Conservation (phyloP, 345 rosid species). For the Brassica incana region DNA sequence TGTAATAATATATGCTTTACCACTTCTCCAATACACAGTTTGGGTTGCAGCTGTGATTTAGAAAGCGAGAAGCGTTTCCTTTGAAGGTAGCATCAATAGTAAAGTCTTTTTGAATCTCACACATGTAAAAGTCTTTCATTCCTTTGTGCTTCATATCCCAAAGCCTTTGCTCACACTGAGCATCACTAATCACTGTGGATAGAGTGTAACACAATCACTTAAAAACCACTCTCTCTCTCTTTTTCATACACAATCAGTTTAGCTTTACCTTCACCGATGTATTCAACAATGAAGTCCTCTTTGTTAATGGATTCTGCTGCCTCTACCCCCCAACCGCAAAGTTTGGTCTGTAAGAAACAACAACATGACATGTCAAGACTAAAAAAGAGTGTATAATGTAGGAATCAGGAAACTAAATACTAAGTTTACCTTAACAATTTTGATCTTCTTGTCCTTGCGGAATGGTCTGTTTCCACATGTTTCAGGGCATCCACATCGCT, state of each 20-base stretch:
- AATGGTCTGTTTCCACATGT: conserved; percentile 91
- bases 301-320: conserved; percentile 74
- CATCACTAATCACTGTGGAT: conserved; percentile 79
- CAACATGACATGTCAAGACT: conserved; percentile 13
- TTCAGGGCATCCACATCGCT: conserved; percentile 77
- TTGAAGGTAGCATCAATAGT: conserved; percentile 97
- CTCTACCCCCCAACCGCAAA: conserved; percentile 97
- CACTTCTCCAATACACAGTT: conserved; percentile 88
- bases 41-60: conserved; percentile 91
- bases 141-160: conserved; percentile 98
- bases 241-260: not conserved
- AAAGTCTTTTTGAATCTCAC: conserved; percentile 91
- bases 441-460: conserved; percentile 84
- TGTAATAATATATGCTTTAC: conserved; percentile 27
- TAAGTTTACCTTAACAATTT: conserved; percentile 65
- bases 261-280: conserved; percentile 88
- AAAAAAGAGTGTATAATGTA: not conserved
- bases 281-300: conserved; percentile 84
- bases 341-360: conserved; percentile 63
- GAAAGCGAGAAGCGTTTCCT: conserved; percentile 88
- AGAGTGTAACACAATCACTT: conserved; percentile 30
- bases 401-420: not conserved
- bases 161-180: conserved; percentile 84
- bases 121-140: conserved; percentile 85
- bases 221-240: not conserved